Conservation (phyloP, 2,329 filamentous ascomycete genomes). For the Cylindrodendrum hubeiense region DNA sequence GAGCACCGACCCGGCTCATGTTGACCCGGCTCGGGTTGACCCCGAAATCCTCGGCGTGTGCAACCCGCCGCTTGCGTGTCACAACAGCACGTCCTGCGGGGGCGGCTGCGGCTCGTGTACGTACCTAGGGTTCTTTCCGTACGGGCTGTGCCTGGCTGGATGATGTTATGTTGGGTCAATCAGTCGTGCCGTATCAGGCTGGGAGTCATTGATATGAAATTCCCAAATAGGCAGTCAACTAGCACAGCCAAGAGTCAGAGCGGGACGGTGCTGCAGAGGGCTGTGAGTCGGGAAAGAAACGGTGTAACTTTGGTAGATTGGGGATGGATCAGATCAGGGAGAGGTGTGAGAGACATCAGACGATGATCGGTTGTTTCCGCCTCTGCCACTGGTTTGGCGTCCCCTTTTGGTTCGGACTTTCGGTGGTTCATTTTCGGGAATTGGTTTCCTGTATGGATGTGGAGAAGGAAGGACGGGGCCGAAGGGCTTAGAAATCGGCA, state of each 20-base stretch:
- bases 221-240: not conserved
- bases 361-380: not conserved
- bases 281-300: not conserved
- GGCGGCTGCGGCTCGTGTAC: conserved; percentile 28
- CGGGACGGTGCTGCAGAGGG: not conserved
- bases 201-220: not conserved
- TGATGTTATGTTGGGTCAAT: not conserved
- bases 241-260: not conserved
- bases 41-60: conserved; percentile 22
- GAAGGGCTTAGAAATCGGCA: no score
- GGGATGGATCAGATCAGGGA: not conserved
- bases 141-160: conserved; percentile 25
- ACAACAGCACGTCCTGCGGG: conserved; percentile 26
- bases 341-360: not conserved
- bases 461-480: no score
- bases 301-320: no score
- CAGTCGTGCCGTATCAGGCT: not conserved
- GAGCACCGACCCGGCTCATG: conserved; percentile 10
- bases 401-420: not conserved
- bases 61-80: conserved; percentile 24
- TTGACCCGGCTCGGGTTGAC: conserved; percentile 2
- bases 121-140: conserved; percentile 28
- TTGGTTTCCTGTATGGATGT: not conserved
- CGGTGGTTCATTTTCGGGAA: not conserved
- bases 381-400: no score